These are phyloP conservation scores for Candida insectorum DNA, from an alignment of 805 yeast species.

Conservation along the genomic window DNA sequence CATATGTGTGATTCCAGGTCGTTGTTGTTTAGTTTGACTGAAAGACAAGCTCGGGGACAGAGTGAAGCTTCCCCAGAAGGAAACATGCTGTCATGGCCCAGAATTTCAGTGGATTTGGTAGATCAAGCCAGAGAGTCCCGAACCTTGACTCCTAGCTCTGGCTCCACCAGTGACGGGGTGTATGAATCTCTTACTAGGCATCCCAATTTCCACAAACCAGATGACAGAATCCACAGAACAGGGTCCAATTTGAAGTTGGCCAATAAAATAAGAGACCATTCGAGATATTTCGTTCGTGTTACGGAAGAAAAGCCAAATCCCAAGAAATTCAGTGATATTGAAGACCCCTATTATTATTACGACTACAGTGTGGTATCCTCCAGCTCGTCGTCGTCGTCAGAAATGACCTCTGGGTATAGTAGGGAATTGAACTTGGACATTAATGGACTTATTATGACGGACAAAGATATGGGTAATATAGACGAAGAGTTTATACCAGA, in stretches of 20 bases:
- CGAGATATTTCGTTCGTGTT: slow-evolving; percentile 15
- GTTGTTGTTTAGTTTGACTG: too few species aligned
- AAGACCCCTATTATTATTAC: slow-evolving; percentile 14
- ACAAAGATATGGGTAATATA: slow-evolving; percentile 8
- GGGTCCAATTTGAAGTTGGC: slow-evolving; percentile 10
- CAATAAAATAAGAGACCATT: slow-evolving; percentile 8
- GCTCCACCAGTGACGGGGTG: neutral
- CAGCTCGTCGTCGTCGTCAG: slow-evolving; percentile 1
- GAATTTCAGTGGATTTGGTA: slow-evolving; percentile 4
- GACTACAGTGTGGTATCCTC: neutral
- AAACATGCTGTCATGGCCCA: too few species aligned
- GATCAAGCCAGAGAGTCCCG: neutral
- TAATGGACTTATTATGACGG: slow-evolving; percentile 8
- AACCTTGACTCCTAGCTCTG: neutral
- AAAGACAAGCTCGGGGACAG: too few species aligned
- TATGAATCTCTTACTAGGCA: slow-evolving; percentile 8
- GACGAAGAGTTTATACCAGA: slow-evolving; percentile 10
- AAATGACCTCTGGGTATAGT: neutral
- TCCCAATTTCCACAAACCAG: slow-evolving; percentile 13
- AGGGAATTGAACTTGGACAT: neutral
- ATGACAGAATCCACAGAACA: slow-evolving; percentile 6
- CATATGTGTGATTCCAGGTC: too few species aligned
- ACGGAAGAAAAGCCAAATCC: neutral
- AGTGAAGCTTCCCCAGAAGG: too few species aligned
- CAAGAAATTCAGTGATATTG: slow-evolving; percentile 9